phyloP scores from a whole-genome alignment of 2,329 filamentous ascomycete genomes.

The Sarocladium strictum region DNA sequence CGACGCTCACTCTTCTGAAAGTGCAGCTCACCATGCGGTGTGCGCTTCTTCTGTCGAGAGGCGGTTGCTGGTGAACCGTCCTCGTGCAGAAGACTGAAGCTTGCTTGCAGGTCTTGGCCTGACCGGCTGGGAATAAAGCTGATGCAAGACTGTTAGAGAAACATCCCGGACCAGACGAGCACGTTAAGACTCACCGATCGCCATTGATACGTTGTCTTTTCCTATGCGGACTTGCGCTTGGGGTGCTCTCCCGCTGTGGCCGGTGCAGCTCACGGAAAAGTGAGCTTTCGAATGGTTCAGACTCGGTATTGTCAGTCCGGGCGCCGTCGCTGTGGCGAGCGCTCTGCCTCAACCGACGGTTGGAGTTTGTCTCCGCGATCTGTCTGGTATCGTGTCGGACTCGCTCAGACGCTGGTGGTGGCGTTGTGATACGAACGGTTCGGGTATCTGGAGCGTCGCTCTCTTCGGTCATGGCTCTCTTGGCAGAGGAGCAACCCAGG shows the following conservation, averaged over 20 bases:
- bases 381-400: constrained; percentile 35
- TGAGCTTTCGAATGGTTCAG: constrained; percentile 44
- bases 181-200: constrained; percentile 44
- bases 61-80: constrained; percentile 90
- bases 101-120: constrained; percentile 88
- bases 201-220: constrained; percentile 56
- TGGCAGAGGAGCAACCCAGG: constrained; percentile 20
- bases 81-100: constrained; percentile 86
- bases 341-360: constrained; percentile 28
- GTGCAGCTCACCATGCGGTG: constrained; percentile 83
- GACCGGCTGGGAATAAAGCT: constrained; percentile 95
- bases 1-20: constrained; percentile 80
- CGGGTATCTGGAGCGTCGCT: constrained; percentile 22
- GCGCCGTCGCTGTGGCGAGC: constrained; percentile 29
- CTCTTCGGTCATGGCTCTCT: constrained; percentile 24
- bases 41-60: constrained; percentile 76
- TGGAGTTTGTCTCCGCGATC: constrained; percentile 28
- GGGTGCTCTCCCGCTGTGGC: constrained; percentile 45
- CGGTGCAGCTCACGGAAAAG: constrained; percentile 46
- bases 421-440: constrained; percentile 35
- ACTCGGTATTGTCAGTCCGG: constrained; percentile 31
- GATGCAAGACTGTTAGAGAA: too few relatives aligned
- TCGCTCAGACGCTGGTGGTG: constrained; percentile 38
- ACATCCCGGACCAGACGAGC: too few relatives aligned
- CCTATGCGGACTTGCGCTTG: constrained; percentile 48